Evolutionary conservation across 306 rosid genomes (phyloP).

Genomic region (Fragaria vesca): DNA sequence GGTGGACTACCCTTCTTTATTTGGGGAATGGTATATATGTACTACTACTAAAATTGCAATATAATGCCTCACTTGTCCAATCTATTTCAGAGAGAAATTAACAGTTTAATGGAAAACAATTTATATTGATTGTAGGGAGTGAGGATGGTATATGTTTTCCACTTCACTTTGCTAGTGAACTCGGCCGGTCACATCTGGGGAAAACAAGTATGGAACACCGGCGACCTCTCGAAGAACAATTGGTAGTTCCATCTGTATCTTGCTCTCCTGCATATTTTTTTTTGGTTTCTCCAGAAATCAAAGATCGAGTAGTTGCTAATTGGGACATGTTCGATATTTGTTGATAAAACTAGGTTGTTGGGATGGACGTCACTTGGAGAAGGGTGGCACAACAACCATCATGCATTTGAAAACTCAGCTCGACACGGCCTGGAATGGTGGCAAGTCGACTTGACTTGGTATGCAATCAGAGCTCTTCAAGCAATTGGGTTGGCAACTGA

Average conservation of each 20-base stretch:
- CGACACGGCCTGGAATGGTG: slow-evolving; percentile 10
- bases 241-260: not conserved
- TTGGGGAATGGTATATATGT: slow-evolving; percentile 65
- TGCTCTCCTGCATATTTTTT: not conserved
- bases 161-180: not conserved
- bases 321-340: too few species aligned
- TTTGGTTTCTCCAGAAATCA: too few species aligned
- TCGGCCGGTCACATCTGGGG: slow-evolving; percentile 7
- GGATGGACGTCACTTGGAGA: slow-evolving; percentile 1
- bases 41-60: too few species aligned
- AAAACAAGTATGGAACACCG: not conserved
- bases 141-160: slow-evolving; percentile 1
- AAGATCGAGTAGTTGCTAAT: too few species aligned
- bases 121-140: not conserved
- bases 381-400: slow-evolving; percentile 13
- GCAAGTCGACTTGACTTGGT: slow-evolving; percentile 9
- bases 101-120: too few species aligned
- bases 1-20: slow-evolving; percentile 70
- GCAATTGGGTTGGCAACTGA: not conserved
- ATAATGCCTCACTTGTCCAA: too few species aligned
- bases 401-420: not conserved
- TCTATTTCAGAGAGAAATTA: too few species aligned
- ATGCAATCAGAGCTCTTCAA: not conserved
- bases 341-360: not conserved
- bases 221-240: slow-evolving; percentile 1